Conservation (phyloP, 139 green algal genomes). For the Zygnema cylindricum region DNA sequence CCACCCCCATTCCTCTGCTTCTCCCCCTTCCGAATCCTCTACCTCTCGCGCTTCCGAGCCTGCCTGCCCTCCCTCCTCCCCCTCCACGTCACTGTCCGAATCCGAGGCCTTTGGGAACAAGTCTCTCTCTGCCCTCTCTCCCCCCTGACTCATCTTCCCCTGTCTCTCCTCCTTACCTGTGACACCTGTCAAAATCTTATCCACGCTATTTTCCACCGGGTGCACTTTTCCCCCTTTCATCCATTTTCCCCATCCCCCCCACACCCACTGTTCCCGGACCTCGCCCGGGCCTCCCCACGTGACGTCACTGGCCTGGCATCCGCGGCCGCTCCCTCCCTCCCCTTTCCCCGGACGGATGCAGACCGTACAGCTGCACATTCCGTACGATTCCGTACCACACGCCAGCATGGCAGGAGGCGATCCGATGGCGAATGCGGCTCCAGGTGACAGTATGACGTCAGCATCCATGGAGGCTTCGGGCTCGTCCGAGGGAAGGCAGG, state of each 20-base stretch:
- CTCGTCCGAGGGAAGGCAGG: neutral
- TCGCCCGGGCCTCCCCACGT: neutral
- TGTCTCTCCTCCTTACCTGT: neutral
- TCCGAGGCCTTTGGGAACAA: neutral
- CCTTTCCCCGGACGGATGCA: neutral
- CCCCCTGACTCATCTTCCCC: neutral
- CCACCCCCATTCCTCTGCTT: neutral
- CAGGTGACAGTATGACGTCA: neutral
- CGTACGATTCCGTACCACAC: neutral
- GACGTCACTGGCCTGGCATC: no score
- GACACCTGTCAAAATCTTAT: no score
- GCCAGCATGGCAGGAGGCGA: no score
- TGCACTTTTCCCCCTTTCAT: neutral
- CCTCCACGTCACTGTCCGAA: neutral
- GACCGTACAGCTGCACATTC: no score
- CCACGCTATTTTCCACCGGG: neutral
- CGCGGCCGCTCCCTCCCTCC: neutral
- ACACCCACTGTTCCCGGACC: neutral
- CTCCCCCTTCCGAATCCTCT: neutral
- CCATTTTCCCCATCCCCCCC: neutral
- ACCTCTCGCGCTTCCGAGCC: neutral
- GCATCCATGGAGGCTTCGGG: neutral
- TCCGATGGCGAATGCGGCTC: no score
- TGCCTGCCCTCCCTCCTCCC: neutral
- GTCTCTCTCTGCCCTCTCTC: neutral